Percentiles rank a stretch among this genome's conserved stretches.
phyloP scores from a whole-genome alignment of 768 basidiomycete species.

The Boletus coccyginus region DNA sequence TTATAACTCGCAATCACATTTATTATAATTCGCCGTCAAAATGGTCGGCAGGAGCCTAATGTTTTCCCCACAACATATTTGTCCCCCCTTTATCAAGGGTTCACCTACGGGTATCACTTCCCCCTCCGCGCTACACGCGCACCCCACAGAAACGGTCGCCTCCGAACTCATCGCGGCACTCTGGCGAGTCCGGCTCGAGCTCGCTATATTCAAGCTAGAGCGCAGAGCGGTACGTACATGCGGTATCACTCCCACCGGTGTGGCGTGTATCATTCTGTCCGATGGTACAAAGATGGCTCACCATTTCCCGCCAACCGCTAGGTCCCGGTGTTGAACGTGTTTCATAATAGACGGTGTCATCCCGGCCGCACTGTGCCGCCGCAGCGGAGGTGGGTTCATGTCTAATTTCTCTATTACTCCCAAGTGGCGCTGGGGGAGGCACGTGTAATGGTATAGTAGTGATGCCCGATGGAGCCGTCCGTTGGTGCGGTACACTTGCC shows the following conservation, averaged over 20 bases:
- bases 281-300: not conserved
- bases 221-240: slow-evolving; percentile 24
- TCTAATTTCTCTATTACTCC: not conserved
- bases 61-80: not conserved
- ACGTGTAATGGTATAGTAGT: not conserved
- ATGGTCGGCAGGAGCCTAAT: not conserved
- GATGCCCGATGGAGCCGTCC: not conserved
- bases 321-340: slow-evolving; percentile 23
- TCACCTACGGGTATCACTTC: not conserved
- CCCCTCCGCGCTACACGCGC: not conserved
- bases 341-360: slow-evolving; percentile 1
- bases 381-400: slow-evolving; percentile 5
- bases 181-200: slow-evolving; percentile 18
- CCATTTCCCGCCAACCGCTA: not conserved
- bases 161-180: slow-evolving; percentile 16
- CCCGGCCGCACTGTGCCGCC: not conserved
- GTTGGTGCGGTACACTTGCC: not conserved
- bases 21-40: not conserved
- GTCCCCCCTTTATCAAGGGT: not conserved
- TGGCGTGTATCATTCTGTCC: not conserved
- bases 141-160: not conserved
- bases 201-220: slow-evolving; percentile 20
- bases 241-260: not conserved
- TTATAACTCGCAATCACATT: not conserved
- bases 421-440: not conserved